A percentile compares a stretch with the other conserved stretches of the same genome.
phyloP scores from a whole-genome alignment of 2,329 filamentous ascomycete species.

The Pseudopithomyces maydicus region DNA sequence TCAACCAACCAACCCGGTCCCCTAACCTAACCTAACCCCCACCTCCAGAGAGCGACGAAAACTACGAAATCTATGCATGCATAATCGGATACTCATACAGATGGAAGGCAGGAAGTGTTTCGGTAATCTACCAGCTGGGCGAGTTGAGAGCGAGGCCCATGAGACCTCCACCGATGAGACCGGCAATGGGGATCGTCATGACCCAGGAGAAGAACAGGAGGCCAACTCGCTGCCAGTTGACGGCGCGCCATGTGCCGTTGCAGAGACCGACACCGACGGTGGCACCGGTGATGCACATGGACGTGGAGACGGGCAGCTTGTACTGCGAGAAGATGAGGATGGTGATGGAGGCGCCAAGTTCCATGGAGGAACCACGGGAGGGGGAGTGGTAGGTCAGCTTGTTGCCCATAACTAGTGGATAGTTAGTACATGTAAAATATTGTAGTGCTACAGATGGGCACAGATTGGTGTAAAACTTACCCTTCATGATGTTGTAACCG shows the following conservation, averaged over 20 bases:
- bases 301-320: constrained; percentile 71
- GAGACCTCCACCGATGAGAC: constrained; percentile 52
- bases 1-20: too few species aligned
- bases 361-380: constrained; percentile 67
- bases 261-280: constrained; percentile 77
- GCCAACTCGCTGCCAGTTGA: constrained; percentile 72
- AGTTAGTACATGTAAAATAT: constrained; percentile 9
- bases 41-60: neutral
- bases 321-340: constrained; percentile 75
- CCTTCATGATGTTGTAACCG: constrained; percentile 81
- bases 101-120: neutral
- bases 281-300: constrained; percentile 73
- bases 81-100: neutral
- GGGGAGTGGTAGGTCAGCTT: constrained; percentile 73
- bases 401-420: constrained; percentile 69
- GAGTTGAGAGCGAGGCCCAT: constrained; percentile 59
- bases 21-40: too few species aligned
- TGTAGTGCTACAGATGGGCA: too few species aligned
- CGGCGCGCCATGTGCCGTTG: constrained; percentile 70
- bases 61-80: neutral
- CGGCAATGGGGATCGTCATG: constrained; percentile 59
- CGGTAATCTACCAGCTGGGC: constrained; percentile 36
- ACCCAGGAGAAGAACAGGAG: constrained; percentile 70
- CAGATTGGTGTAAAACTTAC: constrained; percentile 17
- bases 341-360: constrained; percentile 76